These are phyloP conservation scores for Lactarius akahatsu DNA, from an alignment of 768 basidiomycete genomes.

Conservation along the genomic window DNA sequence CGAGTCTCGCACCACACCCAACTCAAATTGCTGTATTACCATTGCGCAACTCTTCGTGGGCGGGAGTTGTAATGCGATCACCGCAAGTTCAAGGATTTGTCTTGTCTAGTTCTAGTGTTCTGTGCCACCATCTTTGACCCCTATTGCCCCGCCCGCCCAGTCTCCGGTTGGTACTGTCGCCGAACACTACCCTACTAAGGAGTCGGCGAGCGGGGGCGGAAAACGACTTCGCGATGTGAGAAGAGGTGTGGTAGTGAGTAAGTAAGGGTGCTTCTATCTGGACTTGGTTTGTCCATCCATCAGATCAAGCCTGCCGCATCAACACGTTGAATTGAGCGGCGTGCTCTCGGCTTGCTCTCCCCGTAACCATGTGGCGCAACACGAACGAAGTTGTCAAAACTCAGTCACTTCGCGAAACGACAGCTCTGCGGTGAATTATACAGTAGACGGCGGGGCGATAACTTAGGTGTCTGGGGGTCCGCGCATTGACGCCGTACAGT, in stretches of 20 bases:
- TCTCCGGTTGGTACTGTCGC: background rate
- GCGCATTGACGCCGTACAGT: too few relatives aligned
- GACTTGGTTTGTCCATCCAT: background rate
- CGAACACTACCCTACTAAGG: background rate
- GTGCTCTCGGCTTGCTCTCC: background rate
- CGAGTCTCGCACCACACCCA: background rate
- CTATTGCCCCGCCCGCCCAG: background rate
- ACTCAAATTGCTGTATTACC: background rate
- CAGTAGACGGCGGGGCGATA: background rate
- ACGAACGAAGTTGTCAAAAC: background rate
- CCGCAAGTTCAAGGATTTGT: background rate
- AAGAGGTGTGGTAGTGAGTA: background rate
- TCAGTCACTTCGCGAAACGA: background rate
- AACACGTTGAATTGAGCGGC: background rate
- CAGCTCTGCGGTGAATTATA: background rate
- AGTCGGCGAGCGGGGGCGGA: background rate
- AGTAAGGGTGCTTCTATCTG: background rate
- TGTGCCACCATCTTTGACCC: background rate
- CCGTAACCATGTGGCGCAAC: constrained; percentile 1
- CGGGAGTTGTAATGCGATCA: background rate
- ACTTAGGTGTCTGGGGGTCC: background rate
- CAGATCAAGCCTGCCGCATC: constrained; percentile 2
- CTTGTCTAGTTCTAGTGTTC: background rate
- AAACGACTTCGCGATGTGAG: background rate
- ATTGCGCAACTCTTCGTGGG: background rate